Conservation (phyloP, 2,329 filamentous ascomycete genomes). For the Colletotrichum sp. region DNA sequence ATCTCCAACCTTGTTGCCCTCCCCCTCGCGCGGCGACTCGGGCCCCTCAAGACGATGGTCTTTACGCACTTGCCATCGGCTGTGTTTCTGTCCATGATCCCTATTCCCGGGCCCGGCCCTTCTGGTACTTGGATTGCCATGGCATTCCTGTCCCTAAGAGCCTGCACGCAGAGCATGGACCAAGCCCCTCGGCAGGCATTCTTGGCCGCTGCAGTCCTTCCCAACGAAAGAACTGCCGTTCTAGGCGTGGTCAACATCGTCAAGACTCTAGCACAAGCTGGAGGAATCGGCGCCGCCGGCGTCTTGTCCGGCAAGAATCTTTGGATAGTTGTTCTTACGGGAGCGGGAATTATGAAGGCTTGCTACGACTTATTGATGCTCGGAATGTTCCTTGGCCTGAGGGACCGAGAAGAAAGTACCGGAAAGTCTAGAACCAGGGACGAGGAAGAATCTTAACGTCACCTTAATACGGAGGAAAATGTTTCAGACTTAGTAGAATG, state of each 20-base stretch:
- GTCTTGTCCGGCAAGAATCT: slow-evolving; percentile 57
- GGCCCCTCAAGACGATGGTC: slow-evolving; percentile 77
- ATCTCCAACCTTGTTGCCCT: slow-evolving; percentile 58
- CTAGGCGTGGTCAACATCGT: slow-evolving; percentile 75
- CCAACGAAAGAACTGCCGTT: slow-evolving; percentile 71
- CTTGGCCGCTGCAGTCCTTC: slow-evolving; percentile 67
- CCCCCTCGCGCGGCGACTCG: slow-evolving; percentile 59
- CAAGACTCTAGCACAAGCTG: slow-evolving; percentile 67
- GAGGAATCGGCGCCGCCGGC: slow-evolving; percentile 70
- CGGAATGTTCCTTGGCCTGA: slow-evolving; percentile 46
- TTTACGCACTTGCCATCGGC: slow-evolving; percentile 76
- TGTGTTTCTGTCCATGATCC: slow-evolving; percentile 68
- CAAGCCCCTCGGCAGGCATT: slow-evolving; percentile 74
- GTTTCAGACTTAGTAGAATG: background rate
- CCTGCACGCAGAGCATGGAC: slow-evolving; percentile 72
- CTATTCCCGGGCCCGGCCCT: slow-evolving; percentile 45
- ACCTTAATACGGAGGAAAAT: background rate
- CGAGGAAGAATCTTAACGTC: background rate
- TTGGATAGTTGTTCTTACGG: slow-evolving; percentile 68
- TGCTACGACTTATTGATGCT: slow-evolving; percentile 65
- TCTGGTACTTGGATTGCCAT: slow-evolving; percentile 58
- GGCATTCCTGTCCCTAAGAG: slow-evolving; percentile 64
- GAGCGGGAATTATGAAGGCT: slow-evolving; percentile 68
- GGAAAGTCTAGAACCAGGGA: slow-evolving; percentile 11
- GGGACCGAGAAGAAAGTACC: slow-evolving; percentile 27